phyloP scores from a whole-genome alignment of 1,284 basidiomycete species.

The Rugosomyces carneus region DNA sequence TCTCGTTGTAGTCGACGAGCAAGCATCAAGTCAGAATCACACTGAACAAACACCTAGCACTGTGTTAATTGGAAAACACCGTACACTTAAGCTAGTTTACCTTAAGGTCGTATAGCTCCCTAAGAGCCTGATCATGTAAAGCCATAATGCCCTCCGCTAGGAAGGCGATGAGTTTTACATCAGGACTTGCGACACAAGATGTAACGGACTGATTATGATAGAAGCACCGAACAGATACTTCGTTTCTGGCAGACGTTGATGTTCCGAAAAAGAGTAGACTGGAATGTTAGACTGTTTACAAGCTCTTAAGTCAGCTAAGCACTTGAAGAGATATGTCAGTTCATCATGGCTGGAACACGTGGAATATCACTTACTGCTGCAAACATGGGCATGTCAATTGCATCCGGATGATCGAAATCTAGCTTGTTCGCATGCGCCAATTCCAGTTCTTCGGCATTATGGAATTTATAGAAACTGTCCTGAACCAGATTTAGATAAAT shows the following conservation, averaged over 20 bases:
- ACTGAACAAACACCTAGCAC: slow-evolving; percentile 72
- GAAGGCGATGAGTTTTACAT: slow-evolving; percentile 1
- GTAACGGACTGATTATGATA: slow-evolving; percentile 76
- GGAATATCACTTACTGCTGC: slow-evolving; percentile 50
- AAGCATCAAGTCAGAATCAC: slow-evolving; percentile 96
- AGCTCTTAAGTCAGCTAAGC: slow-evolving; percentile 78
- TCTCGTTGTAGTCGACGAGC: slow-evolving; percentile 88
- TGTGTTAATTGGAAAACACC: background rate
- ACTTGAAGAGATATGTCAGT: slow-evolving; percentile 40
- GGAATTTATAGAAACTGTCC: slow-evolving; percentile 92
- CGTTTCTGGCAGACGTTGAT: slow-evolving; percentile 81
- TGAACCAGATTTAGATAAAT: slow-evolving; percentile 25
- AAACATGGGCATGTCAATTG: slow-evolving; percentile 89
- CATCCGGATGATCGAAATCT: slow-evolving; percentile 92
- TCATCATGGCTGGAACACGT: background rate
- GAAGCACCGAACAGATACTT: slow-evolving; percentile 94
- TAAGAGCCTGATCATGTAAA: slow-evolving; percentile 72
- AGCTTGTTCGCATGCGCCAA: slow-evolving; percentile 81
- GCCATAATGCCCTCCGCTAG: slow-evolving; percentile 90
- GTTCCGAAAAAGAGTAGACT: slow-evolving; percentile 89
- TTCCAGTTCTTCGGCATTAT: slow-evolving; percentile 71
- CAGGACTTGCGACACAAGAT: background rate
- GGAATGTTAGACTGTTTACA: slow-evolving; percentile 84
- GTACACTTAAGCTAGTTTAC: slow-evolving; percentile 29
- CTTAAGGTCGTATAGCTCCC: slow-evolving; percentile 89